These are phyloP conservation scores for Cryptosporidium bovis DNA, from an alignment of 169 alveolate genomes.

Conservation along the genomic window DNA sequence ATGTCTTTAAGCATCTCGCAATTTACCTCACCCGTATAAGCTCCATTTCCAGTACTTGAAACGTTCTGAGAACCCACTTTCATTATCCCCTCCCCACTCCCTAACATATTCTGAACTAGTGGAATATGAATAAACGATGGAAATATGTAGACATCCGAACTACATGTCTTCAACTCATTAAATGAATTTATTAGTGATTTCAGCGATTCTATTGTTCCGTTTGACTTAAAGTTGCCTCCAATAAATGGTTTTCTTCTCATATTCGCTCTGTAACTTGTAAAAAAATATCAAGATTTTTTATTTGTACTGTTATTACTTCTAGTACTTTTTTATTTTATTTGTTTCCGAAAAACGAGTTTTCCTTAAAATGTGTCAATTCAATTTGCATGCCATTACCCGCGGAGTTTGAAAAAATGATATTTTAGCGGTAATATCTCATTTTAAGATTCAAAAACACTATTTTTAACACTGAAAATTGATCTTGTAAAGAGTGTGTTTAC, in stretches of 20 bases:
- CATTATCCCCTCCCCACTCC: constrained; percentile 56
- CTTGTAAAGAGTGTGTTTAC: too few relatives aligned
- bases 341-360: too few relatives aligned
- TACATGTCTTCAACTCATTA: constrained; percentile 76
- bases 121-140: constrained; percentile 91
- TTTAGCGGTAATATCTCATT: too few relatives aligned
- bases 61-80: constrained; percentile 93
- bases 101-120: constrained; percentile 77
- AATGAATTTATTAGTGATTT: constrained; percentile 82
- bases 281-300: too few relatives aligned
- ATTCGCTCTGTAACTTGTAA: constrained; percentile 1
- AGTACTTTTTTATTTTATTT: too few relatives aligned
- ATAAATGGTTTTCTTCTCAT: constrained; percentile 90
- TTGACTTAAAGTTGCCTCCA: constrained; percentile 97
- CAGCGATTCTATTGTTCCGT: constrained; percentile 89
- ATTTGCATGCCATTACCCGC: too few relatives aligned
- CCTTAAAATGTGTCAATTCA: too few relatives aligned
- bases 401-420: too few relatives aligned
- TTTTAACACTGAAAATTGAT: too few relatives aligned
- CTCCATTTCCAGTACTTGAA: constrained; percentile 93
- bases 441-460: too few relatives aligned
- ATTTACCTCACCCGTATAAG: constrained; percentile 98
- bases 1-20: constrained; percentile 92
- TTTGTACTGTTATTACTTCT: too few relatives aligned
- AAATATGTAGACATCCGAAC: constrained; percentile 76